Base-by-base conservation (phyloP, 768 basidiomycete species). In the Lanmaoa pseudosensibilis region DNA sequence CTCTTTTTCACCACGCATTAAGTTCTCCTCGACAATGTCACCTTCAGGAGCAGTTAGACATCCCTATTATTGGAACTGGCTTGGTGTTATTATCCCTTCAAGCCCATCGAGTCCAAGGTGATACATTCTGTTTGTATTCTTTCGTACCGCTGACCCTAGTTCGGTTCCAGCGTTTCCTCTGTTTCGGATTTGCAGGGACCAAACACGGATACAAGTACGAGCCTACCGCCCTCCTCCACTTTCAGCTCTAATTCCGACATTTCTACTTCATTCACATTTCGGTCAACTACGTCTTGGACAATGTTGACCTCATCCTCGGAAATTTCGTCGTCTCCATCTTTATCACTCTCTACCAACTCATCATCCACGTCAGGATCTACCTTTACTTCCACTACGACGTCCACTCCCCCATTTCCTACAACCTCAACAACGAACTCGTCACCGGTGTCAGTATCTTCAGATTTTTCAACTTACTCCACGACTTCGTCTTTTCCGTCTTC, bases 231-330 rank as follows among this genome's bases (percentile, higher is more conserved):
- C 16, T 61, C 53, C 33, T 51, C 46, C 23, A 1, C 43, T 54
- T 51, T 48, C 41, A 46, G 53, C 56, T 59, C 67, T 61, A 49
- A 67, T 69, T 46, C 59, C 44, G 27, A 50, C 50, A 30, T 61
- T 57, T 55, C 59, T 48, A 11, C 46, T 38, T 44, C 54, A 5
- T 33, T 25, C 19, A 41, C 54, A 3, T 46, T 33, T 40, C 4
- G 19, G 16, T 41, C 25, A 8, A 36, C 55, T 57, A 37, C 41
- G n/a, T 55, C 51, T 37, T 30, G 38, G 21, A 54, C 33, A 10
- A 36, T 32, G 30, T 37, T 48, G 4, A 25, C 41, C 12, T 46
- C 55, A 19, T 46, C 52, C 21, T 33, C 41, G 27, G 8, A 45
- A 33, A 33, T 48, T 23, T 48, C 45, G 33, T 57, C 46, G 2